Conservation (phyloP, 768 basidiomycete species). For the Amanita thiersii region DNA sequence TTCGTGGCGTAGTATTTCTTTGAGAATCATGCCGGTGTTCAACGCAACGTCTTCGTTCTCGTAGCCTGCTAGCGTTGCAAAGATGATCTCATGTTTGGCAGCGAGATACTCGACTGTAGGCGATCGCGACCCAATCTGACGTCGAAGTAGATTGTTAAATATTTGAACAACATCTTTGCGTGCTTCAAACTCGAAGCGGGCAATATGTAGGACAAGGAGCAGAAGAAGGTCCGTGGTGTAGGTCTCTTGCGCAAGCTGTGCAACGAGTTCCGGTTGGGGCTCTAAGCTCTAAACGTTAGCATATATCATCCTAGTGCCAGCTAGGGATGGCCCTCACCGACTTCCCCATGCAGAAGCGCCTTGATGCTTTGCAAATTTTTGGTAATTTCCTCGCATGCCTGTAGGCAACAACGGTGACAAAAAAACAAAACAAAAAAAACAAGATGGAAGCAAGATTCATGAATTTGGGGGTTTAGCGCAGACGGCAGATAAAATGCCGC, state of each 20-base stretch:
- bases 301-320: conserved; percentile 3
- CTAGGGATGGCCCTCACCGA: conserved; percentile 42
- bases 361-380: conserved; percentile 91
- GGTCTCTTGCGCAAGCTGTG: conserved; percentile 93
- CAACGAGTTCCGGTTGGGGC: conserved; percentile 81
- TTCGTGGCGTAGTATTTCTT: conserved; percentile 95
- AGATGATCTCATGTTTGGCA: conserved; percentile 64
- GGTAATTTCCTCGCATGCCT: conserved; percentile 87
- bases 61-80: conserved; percentile 85
- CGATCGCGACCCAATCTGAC: conserved; percentile 89
- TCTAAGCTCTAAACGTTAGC: conserved; percentile 32
- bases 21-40: conserved; percentile 96
- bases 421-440: background rate
- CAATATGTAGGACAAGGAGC: conserved; percentile 72
- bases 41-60: conserved; percentile 93
- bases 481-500: conserved; percentile 13
- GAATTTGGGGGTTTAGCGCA: background rate
- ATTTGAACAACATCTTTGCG: conserved; percentile 81
- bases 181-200: conserved; percentile 90
- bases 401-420: conserved; percentile 6
- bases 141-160: conserved; percentile 80
- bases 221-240: conserved; percentile 86
- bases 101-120: conserved; percentile 96
- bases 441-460: conserved; percentile 8
- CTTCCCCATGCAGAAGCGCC: conserved; percentile 78